These are phyloP conservation scores for Diplodia intermedia DNA, from an alignment of 2,329 filamentous ascomycete species.

Conservation along the genomic window DNA sequence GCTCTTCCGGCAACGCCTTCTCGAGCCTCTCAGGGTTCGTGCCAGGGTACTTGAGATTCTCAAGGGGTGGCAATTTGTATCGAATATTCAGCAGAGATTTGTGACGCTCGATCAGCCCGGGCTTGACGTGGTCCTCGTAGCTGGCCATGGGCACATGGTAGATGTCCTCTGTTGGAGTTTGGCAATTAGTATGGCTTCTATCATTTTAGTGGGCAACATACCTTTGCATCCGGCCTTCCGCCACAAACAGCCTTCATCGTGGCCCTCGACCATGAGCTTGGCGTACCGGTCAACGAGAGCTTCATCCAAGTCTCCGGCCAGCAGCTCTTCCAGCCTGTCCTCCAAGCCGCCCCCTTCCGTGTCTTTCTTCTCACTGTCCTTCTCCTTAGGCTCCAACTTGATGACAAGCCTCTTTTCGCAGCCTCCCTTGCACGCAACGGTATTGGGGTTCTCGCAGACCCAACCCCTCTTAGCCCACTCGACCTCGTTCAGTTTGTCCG, in stretches of 20 bases:
- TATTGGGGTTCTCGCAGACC: slow-evolving; percentile 76
- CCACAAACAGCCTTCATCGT: slow-evolving; percentile 86
- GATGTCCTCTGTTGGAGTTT: slow-evolving; percentile 60
- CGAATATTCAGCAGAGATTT: slow-evolving; percentile 30
- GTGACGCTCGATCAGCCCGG: slow-evolving; percentile 27
- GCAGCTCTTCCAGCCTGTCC: slow-evolving; percentile 60
- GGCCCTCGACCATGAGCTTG: slow-evolving; percentile 74
- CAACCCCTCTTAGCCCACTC: slow-evolving; percentile 95
- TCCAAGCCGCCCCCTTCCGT: slow-evolving; percentile 47
- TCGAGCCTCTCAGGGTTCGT: slow-evolving; percentile 5
- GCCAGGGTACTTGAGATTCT: slow-evolving; percentile 26
- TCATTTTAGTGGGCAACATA: slow-evolving; percentile 42
- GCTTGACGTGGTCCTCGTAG: slow-evolving; percentile 32
- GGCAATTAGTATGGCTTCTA: slow-evolving; percentile 29
- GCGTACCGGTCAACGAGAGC: slow-evolving; percentile 79
- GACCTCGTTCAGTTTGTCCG: slow-evolving; percentile 82
- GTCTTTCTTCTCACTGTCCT: slow-evolving; percentile 53
- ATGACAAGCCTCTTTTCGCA: slow-evolving; percentile 87
- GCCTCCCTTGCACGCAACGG: slow-evolving; percentile 79
- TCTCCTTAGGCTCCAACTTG: slow-evolving; percentile 67
- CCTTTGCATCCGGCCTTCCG: slow-evolving; percentile 85
- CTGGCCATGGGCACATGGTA: slow-evolving; percentile 61
- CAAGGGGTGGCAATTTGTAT: slow-evolving; percentile 19
- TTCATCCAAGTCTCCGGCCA: slow-evolving; percentile 67
- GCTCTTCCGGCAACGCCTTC: slow-evolving; percentile 28